Conservation (phyloP, 2,329 filamentous ascomycete species). For the Apiospora marii region DNA sequence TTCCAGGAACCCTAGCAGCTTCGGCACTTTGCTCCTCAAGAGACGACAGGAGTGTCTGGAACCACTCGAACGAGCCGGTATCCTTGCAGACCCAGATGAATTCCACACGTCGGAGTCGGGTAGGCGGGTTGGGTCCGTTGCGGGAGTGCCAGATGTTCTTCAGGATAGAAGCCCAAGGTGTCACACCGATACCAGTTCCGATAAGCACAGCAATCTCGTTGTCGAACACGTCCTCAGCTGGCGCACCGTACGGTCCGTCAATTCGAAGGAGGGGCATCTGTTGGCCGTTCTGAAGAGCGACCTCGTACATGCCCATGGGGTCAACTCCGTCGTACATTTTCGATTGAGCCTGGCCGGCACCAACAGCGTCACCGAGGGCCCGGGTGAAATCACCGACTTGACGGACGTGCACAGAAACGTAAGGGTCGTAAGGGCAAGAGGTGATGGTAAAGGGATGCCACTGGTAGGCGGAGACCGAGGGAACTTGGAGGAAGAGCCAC, state of each 20-base stretch:
- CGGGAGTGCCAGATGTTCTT: conserved; percentile 99
- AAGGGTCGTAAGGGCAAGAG: conserved; percentile 94
- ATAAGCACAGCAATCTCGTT: conserved; percentile 89
- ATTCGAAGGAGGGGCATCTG: conserved; percentile 90
- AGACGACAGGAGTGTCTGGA: conserved; percentile 90
- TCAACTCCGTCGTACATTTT: conserved; percentile 92
- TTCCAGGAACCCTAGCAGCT: conserved; percentile 71
- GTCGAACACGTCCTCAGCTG: conserved; percentile 96
- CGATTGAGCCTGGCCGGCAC: conserved; percentile 84
- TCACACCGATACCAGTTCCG: conserved; percentile 87
- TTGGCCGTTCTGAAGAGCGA: conserved; percentile 91
- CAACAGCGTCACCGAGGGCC: conserved; percentile 93
- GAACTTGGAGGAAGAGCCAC: conserved; percentile 96
- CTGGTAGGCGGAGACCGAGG: conserved; percentile 85
- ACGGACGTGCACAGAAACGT: conserved; percentile 92
- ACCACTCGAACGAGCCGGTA: conserved; percentile 97
- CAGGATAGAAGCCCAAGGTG: conserved; percentile 84
- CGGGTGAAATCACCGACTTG: conserved; percentile 97
- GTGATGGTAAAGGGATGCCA: conserved; percentile 99
- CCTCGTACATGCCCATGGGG: conserved; percentile 96
- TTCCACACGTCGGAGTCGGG: conserved; percentile 89
- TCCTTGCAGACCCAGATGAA: conserved; percentile 99
- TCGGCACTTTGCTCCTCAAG: conserved; percentile 85
- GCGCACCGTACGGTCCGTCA: conserved; percentile 95
- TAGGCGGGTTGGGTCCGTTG: conserved; percentile 86